Evolutionary conservation across 2,329 filamentous ascomycete species (phyloP), one percentile per base, ranked within the genome.

Genomic region (Alternaria longipes): DNA sequence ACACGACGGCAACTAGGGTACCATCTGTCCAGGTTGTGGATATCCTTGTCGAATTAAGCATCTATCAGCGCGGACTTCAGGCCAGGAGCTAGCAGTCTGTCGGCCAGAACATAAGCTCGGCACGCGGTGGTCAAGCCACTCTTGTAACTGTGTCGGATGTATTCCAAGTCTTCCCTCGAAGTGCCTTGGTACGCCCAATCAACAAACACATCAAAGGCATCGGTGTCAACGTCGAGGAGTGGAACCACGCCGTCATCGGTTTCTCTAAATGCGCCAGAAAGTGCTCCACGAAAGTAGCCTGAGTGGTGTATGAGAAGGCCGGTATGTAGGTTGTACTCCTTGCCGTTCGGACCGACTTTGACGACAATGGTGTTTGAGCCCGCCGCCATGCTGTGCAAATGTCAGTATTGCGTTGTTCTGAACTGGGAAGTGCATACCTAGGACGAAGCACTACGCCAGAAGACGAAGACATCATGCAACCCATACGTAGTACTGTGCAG

Each of bases 211-310:
- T 47, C 45, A 6, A 47, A 47, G 1, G 28, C 28, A n/a, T 47
- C 28, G n/a, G 11, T 47, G 7, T 47, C 28, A 5, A 32, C 4
- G 6, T 41, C 38, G 4, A 16, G 9, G 12, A 54, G n/a, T 9
- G 12, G 6, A 4, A 54, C 5, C 5, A 54, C 2, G 5, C 51
- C 38, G 1, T 34, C 38, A 5, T 22, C 41, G 2, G 51, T 16
- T 24, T 34, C 51, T n/a, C 11, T 42, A 11, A 52, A 59, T 9
- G 28, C 16, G 30, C 54, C 54, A 8, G 49, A 46, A 1, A 58
- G 45, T 30, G 54, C 59, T 38, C 50, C 50, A 11, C 44, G 22
- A 8, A 62, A 62, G 22, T 28, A 59, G 5, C 36, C 56, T 6
- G 41, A 59, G 18, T 56, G 32, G 22, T 53, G 40, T 3, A 18